Conservation (phyloP, 768 basidiomycete species). For the Leccinellum rugosiceps region DNA sequence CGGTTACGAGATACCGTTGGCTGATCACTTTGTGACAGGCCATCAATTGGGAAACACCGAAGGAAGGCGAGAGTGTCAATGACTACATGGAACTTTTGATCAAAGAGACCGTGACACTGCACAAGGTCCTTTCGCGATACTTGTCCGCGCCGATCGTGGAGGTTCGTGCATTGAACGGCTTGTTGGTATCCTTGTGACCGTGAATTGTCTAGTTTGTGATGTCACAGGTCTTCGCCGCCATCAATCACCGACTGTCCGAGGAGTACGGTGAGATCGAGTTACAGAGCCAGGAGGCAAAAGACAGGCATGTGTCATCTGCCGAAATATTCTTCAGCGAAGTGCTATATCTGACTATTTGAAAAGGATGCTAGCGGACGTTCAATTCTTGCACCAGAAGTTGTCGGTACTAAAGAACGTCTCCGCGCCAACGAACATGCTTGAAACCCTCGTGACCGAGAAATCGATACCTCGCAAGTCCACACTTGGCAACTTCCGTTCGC, state of each 20-base stretch:
- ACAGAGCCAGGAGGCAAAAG: slow-evolving; percentile 79
- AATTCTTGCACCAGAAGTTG: slow-evolving; percentile 72
- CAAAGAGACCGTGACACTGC: slow-evolving; percentile 92
- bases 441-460: slow-evolving; percentile 84
- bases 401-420: slow-evolving; percentile 70
- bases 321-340: slow-evolving; percentile 4
- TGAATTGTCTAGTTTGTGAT: slow-evolving; percentile 69
- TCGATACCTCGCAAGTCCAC: slow-evolving; percentile 41
- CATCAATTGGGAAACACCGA: slow-evolving; percentile 74
- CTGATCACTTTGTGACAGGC: slow-evolving; percentile 40
- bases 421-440: slow-evolving; percentile 73
- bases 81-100: slow-evolving; percentile 92
- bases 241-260: slow-evolving; percentile 86
- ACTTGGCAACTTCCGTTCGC: slow-evolving; percentile 23
- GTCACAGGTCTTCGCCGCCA: slow-evolving; percentile 91
- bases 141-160: slow-evolving; percentile 76
- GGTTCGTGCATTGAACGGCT: slow-evolving; percentile 40
- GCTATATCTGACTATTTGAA: slow-evolving; percentile 14
- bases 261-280: slow-evolving; percentile 83
- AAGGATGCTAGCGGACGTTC: slow-evolving; percentile 80
- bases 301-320: slow-evolving; percentile 49
- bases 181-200: slow-evolving; percentile 12
- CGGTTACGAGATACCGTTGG: neutral
- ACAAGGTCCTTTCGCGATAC: slow-evolving; percentile 94
- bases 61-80: slow-evolving; percentile 62